Evolutionary conservation across 768 basidiomycete species (phyloP).

Genomic region (Auricularia cornea): DNA sequence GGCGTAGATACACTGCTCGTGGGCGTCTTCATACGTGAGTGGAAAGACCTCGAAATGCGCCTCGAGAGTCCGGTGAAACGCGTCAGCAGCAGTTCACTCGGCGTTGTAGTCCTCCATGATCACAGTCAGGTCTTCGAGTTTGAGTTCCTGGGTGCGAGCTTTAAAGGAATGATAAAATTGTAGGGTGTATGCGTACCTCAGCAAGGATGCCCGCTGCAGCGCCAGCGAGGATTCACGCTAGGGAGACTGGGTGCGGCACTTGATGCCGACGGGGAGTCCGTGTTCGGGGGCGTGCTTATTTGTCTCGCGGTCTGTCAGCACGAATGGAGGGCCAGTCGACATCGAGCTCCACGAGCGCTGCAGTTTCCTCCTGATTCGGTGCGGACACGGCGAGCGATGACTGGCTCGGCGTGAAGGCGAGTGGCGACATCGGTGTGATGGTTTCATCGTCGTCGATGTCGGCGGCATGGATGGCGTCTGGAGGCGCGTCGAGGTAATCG

Average conservation of each 20-base stretch:
- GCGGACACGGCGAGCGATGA: slow-evolving; percentile 85
- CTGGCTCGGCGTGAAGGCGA: slow-evolving; percentile 74
- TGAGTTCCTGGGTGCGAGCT: slow-evolving; percentile 59
- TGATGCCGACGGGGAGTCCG: slow-evolving; percentile 59
- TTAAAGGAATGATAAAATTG: background rate
- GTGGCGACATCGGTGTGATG: slow-evolving; percentile 56
- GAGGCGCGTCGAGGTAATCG: slow-evolving; percentile 56
- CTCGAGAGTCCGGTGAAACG: slow-evolving; percentile 82
- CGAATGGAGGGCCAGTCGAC: slow-evolving; percentile 82
- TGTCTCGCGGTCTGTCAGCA: slow-evolving; percentile 74
- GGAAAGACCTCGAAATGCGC: slow-evolving; percentile 92
- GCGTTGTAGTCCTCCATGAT: slow-evolving; percentile 96
- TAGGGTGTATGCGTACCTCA: slow-evolving; percentile 40
- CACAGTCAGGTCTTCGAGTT: slow-evolving; percentile 90
- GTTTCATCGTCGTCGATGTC: slow-evolving; percentile 72
- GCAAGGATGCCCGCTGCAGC: slow-evolving; percentile 77
- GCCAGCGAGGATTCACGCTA: slow-evolving; percentile 83
- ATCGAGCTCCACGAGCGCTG: slow-evolving; percentile 65
- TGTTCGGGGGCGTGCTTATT: slow-evolving; percentile 60
- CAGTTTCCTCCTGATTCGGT: slow-evolving; percentile 55
- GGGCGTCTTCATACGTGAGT: slow-evolving; percentile 91
- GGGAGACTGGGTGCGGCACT: slow-evolving; percentile 83
- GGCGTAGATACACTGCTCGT: slow-evolving; percentile 87
- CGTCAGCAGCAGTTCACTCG: slow-evolving; percentile 94
- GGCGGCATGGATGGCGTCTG: slow-evolving; percentile 81